phyloP scores from a whole-genome alignment of 2,329 filamentous ascomycete genomes.

The Botrytis squamosa region DNA sequence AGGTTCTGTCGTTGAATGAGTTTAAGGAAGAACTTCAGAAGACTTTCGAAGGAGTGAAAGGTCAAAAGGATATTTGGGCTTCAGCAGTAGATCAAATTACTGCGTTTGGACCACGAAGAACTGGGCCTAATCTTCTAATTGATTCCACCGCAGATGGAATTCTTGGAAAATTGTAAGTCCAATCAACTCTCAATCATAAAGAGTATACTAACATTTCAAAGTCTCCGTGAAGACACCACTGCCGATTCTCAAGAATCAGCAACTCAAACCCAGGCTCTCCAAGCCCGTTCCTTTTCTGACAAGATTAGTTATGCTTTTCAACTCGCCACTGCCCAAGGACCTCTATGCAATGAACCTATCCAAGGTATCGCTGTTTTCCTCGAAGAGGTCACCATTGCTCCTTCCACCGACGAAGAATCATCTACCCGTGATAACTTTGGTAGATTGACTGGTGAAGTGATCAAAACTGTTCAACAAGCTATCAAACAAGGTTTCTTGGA shows the following conservation, averaged over 20 bases:
- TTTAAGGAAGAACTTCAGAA: conserved; percentile 71
- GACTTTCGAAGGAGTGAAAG: conserved; percentile 69
- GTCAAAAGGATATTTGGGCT: conserved; percentile 73
- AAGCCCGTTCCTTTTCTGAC: conserved; percentile 73
- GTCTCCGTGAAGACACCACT: conserved; percentile 33
- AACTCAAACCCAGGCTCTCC: conserved; percentile 48
- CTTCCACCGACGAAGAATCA: conserved; percentile 51
- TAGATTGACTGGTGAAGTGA: conserved; percentile 87
- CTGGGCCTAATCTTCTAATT: conserved; percentile 85
- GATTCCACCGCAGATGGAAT: conserved; percentile 73
- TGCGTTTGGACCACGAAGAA: conserved; percentile 84
- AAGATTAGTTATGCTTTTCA: conserved; percentile 95
- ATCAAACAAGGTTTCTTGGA: conserved; percentile 86
- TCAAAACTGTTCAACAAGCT: conserved; percentile 82
- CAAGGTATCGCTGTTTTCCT: conserved; percentile 91
- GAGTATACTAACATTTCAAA: neutral
- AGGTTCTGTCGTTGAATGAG: conserved; percentile 67
- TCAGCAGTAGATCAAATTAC: conserved; percentile 75
- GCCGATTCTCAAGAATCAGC: conserved; percentile 40
- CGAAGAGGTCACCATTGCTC: conserved; percentile 69
- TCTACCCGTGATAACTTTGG: conserved; percentile 67
- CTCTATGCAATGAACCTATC: conserved; percentile 87
- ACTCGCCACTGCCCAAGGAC: conserved; percentile 82
- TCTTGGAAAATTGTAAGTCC: conserved; percentile 66
- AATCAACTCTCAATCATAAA: too few relatives aligned